These are phyloP conservation scores for Venturia oleaginea DNA, from an alignment of 2,329 filamentous ascomycete species.

Conservation along the genomic window DNA sequence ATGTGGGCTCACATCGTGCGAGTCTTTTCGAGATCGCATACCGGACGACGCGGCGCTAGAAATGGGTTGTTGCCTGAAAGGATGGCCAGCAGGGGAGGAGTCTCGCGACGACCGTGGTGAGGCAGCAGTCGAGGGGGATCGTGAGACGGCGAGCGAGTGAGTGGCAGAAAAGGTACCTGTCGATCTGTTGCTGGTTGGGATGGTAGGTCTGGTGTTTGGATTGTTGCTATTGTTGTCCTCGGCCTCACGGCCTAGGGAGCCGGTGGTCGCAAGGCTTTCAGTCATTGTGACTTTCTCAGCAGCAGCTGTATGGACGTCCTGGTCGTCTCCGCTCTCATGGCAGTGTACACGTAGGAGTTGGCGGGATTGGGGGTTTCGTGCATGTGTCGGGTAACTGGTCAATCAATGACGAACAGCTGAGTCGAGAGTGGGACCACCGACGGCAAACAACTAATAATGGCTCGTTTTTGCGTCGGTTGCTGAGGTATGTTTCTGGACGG, in stretches of 20 bases:
- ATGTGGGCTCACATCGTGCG: slow-evolving; percentile 33
- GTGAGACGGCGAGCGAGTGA: not conserved
- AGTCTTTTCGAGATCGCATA: slow-evolving; percentile 35
- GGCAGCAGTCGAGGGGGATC: slow-evolving; percentile 26
- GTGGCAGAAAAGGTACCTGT: slow-evolving; percentile 2
- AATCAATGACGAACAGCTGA: slow-evolving; percentile 6
- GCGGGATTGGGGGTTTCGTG: not conserved
- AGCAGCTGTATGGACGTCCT: slow-evolving; percentile 1
- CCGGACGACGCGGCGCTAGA: slow-evolving; percentile 17
- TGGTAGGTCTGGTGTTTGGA: not conserved
- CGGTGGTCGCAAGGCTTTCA: not conserved
- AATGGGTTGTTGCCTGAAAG: slow-evolving; percentile 17
- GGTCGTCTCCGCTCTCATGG: not conserved
- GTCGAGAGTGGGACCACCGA: not conserved
- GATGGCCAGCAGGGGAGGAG: slow-evolving; percentile 33
- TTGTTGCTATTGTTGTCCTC: not conserved
- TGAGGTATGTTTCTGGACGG: not conserved
- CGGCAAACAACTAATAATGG: slow-evolving; percentile 1
- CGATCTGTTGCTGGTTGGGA: slow-evolving; percentile 7
- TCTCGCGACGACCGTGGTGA: slow-evolving; percentile 40
- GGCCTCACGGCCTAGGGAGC: not conserved
- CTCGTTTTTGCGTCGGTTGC: not conserved
- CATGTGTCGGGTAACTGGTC: not conserved
- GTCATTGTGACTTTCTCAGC: slow-evolving; percentile 1
- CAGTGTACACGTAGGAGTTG: slow-evolving; percentile 5